phyloP scores from a whole-genome alignment of 768 basidiomycete species.

The Lentinula sp. region DNA sequence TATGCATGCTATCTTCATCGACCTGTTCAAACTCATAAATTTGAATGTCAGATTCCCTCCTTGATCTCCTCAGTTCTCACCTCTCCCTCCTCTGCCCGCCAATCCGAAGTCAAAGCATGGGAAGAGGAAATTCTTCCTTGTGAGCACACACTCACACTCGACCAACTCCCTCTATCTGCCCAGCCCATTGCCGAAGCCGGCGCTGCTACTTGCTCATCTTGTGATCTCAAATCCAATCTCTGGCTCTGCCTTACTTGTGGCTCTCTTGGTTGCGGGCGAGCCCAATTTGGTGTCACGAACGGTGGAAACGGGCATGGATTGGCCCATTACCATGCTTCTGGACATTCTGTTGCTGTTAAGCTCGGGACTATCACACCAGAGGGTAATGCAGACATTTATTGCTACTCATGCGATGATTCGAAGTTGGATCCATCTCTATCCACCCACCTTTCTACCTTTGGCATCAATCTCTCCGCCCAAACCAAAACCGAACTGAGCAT shows the following conservation, averaged over 20 bases:
- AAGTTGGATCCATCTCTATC: constrained; percentile 72
- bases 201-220: constrained; percentile 74
- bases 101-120: constrained; percentile 96
- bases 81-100: constrained; percentile 82
- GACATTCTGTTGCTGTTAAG: constrained; percentile 84
- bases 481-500: constrained; percentile 94
- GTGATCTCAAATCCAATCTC: constrained; percentile 84
- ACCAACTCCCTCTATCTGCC: constrained; percentile 28
- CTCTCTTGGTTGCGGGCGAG: constrained; percentile 80
- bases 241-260: constrained; percentile 97
- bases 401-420: constrained; percentile 86
- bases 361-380: constrained; percentile 96
- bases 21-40: not conserved
- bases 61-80: constrained; percentile 68
- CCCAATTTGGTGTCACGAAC: constrained; percentile 66
- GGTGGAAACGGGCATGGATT: constrained; percentile 91
- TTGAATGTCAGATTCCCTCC: constrained; percentile 35
- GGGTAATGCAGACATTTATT: constrained; percentile 89
- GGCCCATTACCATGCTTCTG: constrained; percentile 62
- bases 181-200: constrained; percentile 51
- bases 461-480: constrained; percentile 77
- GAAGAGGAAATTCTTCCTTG: constrained; percentile 90
- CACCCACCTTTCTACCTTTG: constrained; percentile 71
- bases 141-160: constrained; percentile 60
- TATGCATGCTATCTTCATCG: not conserved